Percentiles rank a stretch among this genome's conserved stretches.
Conservation (phyloP, 2,329 filamentous ascomycete species). For the Parascedosporium putredinis region DNA sequence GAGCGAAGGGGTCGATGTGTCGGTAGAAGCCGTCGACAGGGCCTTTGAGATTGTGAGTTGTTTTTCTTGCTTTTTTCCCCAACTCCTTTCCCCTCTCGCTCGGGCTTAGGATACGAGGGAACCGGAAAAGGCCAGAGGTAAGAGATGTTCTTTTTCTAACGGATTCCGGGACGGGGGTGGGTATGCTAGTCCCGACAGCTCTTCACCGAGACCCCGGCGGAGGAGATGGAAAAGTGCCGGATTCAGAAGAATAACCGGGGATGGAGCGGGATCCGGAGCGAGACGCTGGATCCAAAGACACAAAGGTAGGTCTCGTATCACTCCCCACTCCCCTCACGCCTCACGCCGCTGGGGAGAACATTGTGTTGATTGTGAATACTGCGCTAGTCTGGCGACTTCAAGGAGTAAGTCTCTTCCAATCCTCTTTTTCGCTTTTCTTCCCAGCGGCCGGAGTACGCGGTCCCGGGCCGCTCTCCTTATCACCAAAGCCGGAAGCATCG, state of each 20-base stretch:
- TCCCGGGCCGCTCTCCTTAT: too few relatives aligned
- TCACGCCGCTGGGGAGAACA: too few relatives aligned
- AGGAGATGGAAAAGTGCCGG: conserved; percentile 63
- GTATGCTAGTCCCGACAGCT: conserved; percentile 59
- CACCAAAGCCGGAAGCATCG: too few relatives aligned
- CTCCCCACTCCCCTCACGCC: not conserved
- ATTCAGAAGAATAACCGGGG: conserved; percentile 77
- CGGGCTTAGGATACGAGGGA: too few relatives aligned
- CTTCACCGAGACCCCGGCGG: conserved; percentile 53
- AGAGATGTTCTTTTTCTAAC: too few relatives aligned
- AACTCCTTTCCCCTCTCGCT: not conserved
- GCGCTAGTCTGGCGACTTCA: conserved; percentile 80
- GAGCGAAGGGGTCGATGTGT: conserved; percentile 61
- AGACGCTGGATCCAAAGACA: conserved; percentile 75
- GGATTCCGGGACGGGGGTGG: too few relatives aligned
- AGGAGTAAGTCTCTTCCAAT: too few relatives aligned
- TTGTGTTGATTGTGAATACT: too few relatives aligned
- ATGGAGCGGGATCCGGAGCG: conserved; percentile 79
- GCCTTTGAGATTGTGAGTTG: conserved; percentile 62
- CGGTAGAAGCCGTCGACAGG: conserved; percentile 51
- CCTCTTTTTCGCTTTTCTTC: too few relatives aligned
- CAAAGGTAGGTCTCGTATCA: conserved; percentile 50
- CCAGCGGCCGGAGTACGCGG: too few relatives aligned
- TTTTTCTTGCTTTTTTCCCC: not conserved
- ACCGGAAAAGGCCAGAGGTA: too few relatives aligned